Conservation (phyloP, 2,329 filamentous ascomycete genomes). For the Chaetothyriales sp. region DNA sequence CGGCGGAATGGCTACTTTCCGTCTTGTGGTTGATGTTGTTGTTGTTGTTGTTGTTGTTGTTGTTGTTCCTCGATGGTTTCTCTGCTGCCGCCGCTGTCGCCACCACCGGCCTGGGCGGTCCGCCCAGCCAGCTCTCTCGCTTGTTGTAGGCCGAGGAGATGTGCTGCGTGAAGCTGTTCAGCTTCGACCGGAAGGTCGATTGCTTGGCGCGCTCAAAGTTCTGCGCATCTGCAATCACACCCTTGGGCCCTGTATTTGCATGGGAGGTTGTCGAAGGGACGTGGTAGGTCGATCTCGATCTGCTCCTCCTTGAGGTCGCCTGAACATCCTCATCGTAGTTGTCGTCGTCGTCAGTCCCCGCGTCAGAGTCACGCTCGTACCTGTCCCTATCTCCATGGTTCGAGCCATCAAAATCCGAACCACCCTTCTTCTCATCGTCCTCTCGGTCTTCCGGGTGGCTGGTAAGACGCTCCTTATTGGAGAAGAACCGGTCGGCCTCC, state of each 20-base stretch:
- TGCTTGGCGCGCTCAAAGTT: constrained; percentile 35
- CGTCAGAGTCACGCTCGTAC: constrained; percentile 16
- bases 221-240: constrained; percentile 37
- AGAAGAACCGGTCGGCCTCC: constrained; percentile 31
- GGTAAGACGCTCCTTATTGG: constrained; percentile 22
- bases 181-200: constrained; percentile 30
- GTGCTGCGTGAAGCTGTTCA: constrained; percentile 15
- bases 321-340: constrained; percentile 19
- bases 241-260: constrained; percentile 37
- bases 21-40: constrained; percentile 13
- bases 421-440: constrained; percentile 3
- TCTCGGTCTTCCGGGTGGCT: constrained; percentile 31
- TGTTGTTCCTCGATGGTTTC: background rate
- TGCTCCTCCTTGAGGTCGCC: constrained; percentile 15
- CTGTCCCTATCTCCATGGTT: constrained; percentile 3
- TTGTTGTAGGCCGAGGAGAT: constrained; percentile 1
- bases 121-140: background rate
- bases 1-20: background rate
- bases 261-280: constrained; percentile 32
- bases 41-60: constrained; percentile 5
- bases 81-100: no score
- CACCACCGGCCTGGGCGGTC: no score
- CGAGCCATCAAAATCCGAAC: constrained; percentile 9
- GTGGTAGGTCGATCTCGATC: constrained; percentile 26
- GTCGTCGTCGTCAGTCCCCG: constrained; percentile 21